phyloP scores from a whole-genome alignment of 1,284 basidiomycete genomes.

The Neolentinus lepideus region DNA sequence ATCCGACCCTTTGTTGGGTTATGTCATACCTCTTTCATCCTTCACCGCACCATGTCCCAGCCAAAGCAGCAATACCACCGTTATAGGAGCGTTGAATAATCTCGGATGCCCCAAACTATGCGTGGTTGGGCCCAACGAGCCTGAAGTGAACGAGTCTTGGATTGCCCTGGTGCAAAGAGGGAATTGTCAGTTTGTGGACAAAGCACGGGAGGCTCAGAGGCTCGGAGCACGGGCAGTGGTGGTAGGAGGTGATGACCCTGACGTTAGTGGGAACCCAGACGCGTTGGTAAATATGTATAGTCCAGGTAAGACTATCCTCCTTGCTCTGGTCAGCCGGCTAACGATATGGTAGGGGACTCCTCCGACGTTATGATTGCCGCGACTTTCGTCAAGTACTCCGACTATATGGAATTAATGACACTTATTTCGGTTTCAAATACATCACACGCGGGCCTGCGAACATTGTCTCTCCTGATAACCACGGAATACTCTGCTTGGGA shows the following conservation, averaged over 20 bases:
- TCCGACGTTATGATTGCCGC: conserved; percentile 67
- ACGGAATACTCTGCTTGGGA: conserved; percentile 76
- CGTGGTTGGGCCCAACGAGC: conserved; percentile 39
- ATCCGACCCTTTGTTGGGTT: conserved; percentile 60
- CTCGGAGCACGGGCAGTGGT: conserved; percentile 83
- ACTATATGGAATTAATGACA: conserved; percentile 51
- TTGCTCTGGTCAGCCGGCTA: conserved; percentile 3
- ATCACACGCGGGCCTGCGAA: conserved; percentile 64
- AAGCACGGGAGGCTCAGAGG: conserved; percentile 75
- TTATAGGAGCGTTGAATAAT: conserved; percentile 27
- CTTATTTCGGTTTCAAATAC: conserved; percentile 68
- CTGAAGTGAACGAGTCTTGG: conserved; percentile 60
- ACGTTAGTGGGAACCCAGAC: conserved; percentile 60
- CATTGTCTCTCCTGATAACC: conserved; percentile 69
- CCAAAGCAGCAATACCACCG: conserved; percentile 16
- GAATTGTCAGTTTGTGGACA: conserved; percentile 81
- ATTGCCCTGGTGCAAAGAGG: conserved; percentile 86
- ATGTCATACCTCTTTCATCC: conserved; percentile 70
- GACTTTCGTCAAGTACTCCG: conserved; percentile 68
- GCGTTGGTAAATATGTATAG: conserved; percentile 88
- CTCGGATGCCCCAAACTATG: conserved; percentile 64
- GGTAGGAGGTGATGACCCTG: conserved; percentile 77
- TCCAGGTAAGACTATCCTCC: conserved; percentile 46
- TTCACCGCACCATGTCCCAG: conserved; percentile 51
- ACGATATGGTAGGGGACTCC: conserved; percentile 46